Evolutionary conservation across 306 rosid species (phyloP).

Genomic region (Vachellia collinsii): DNA sequence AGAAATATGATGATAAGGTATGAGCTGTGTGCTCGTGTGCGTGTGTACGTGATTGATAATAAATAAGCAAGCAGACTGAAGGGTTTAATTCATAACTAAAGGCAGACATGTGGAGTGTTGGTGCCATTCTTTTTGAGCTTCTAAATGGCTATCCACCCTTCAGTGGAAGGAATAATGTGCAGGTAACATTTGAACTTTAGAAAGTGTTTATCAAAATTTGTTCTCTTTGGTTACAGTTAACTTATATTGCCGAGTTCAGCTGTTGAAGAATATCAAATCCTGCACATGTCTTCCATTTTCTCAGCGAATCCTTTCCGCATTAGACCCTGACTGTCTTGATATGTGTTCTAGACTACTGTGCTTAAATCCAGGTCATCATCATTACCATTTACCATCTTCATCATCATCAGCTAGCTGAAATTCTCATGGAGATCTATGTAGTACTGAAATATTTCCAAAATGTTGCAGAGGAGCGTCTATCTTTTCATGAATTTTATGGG

Average conservation of each 20-base stretch:
- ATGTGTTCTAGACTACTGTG: conserved; percentile 58
- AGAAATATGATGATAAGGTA: conserved; percentile 63
- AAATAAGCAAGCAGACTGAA: conserved; percentile 4
- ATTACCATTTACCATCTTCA: neutral
- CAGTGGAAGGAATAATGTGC: conserved; percentile 59
- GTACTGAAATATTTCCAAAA: conserved; percentile 14
- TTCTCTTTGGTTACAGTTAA: conserved; percentile 16
- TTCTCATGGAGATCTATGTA: conserved; percentile 12
- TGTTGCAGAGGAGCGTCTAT: conserved; percentile 58
- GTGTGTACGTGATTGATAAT: neutral
- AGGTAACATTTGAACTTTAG: conserved; percentile 44
- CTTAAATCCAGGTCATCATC: conserved; percentile 56
- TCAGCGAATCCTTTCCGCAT: conserved; percentile 40
- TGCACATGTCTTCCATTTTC: conserved; percentile 60
- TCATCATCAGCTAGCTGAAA: neutral
- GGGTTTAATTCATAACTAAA: conserved; percentile 31
- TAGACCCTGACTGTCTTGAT: conserved; percentile 59
- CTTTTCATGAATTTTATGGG: conserved; percentile 58
- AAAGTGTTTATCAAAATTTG: neutral
- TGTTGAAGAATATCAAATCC: conserved; percentile 58
- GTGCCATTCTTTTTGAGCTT: conserved; percentile 73
- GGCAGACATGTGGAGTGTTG: conserved; percentile 81
- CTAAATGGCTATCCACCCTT: conserved; percentile 74
- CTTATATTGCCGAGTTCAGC: conserved; percentile 39
- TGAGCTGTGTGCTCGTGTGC: neutral